phyloP scores from a whole-genome alignment of 176 grass and related monocot genomes.

The Cenchrus fungigraminus region DNA sequence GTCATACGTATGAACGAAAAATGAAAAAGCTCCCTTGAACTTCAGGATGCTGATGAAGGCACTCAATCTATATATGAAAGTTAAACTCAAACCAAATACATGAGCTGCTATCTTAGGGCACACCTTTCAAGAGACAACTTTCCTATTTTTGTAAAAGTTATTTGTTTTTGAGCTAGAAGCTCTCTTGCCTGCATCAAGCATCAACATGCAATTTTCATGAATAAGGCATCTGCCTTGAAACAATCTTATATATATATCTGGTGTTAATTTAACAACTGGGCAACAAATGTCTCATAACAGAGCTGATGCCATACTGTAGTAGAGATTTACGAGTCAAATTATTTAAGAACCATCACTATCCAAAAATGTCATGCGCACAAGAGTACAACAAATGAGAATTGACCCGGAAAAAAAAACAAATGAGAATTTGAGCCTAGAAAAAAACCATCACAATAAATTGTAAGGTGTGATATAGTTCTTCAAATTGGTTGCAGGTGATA shows the following conservation, averaged over 20 bases:
- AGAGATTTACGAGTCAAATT: background rate
- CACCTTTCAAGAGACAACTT: constrained; percentile 32
- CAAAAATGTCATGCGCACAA: background rate
- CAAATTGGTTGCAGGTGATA: constrained; percentile 6
- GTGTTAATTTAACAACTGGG: background rate
- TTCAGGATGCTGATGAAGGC: background rate
- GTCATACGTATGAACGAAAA: background rate
- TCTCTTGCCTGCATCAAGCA: constrained; percentile 48
- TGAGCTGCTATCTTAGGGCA: constrained; percentile 15
- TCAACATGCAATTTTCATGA: constrained; percentile 42
- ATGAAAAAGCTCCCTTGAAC: background rate
- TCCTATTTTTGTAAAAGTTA: constrained; percentile 36
- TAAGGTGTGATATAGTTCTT: background rate
- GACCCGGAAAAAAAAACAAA: background rate
- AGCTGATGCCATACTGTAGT: background rate
- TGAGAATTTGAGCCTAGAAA: background rate
- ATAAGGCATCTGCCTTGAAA: background rate
- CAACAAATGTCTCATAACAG: background rate
- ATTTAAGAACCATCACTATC: background rate
- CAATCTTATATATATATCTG: background rate
- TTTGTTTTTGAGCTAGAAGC: constrained; percentile 36
- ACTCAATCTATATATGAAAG: constrained; percentile 2
- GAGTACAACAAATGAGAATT: background rate
- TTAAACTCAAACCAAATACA: constrained; percentile 15
- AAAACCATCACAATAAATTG: background rate